Percentiles rank a stretch among this genome's conserved stretches.
phyloP scores from a whole-genome alignment of 306 rosid genomes.

The Rubus parviflorus region DNA sequence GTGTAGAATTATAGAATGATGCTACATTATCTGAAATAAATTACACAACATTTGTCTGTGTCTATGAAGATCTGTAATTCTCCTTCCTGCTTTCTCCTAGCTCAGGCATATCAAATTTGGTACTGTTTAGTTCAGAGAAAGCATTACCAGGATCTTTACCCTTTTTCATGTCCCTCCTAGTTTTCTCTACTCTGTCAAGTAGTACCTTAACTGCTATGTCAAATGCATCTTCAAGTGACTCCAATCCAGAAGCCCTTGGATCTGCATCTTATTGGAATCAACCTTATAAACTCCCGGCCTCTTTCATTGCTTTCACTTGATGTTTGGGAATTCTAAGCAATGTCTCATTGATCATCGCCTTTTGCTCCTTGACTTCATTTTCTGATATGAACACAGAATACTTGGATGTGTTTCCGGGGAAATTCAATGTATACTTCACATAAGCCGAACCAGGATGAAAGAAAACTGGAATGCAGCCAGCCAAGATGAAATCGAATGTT shows the following conservation, averaged over 20 bases:
- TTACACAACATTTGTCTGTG: too few species aligned
- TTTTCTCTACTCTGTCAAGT: slow-evolving; percentile 37
- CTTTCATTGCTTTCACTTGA: slow-evolving; percentile 41
- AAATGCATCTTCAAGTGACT: slow-evolving; percentile 51
- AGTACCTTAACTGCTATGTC: slow-evolving; percentile 52
- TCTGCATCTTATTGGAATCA: slow-evolving; percentile 51
- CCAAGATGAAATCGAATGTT: slow-evolving; percentile 55
- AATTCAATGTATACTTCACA: slow-evolving; percentile 54
- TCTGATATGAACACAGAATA: slow-evolving; percentile 41
- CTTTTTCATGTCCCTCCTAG: slow-evolving; percentile 20
- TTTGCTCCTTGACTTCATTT: slow-evolving; percentile 29
- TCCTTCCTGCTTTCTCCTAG: not conserved
- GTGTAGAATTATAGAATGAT: too few species aligned
- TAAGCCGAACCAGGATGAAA: slow-evolving; percentile 56
- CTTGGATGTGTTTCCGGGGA: slow-evolving; percentile 29
- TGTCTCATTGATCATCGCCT: slow-evolving; percentile 30
- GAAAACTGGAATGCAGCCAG: slow-evolving; percentile 61
- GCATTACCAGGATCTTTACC: slow-evolving; percentile 12
- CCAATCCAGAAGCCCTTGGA: slow-evolving; percentile 34
- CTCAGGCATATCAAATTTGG: not conserved
- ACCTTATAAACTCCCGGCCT: slow-evolving; percentile 40
- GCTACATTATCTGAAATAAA: too few species aligned
- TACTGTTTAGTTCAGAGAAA: not conserved
- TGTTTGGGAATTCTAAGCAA: slow-evolving; percentile 31
- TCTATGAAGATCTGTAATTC: not conserved